Evolutionary conservation across 2,329 filamentous ascomycete species (phyloP).

Genomic region (Ophiostoma australiae): DNA sequence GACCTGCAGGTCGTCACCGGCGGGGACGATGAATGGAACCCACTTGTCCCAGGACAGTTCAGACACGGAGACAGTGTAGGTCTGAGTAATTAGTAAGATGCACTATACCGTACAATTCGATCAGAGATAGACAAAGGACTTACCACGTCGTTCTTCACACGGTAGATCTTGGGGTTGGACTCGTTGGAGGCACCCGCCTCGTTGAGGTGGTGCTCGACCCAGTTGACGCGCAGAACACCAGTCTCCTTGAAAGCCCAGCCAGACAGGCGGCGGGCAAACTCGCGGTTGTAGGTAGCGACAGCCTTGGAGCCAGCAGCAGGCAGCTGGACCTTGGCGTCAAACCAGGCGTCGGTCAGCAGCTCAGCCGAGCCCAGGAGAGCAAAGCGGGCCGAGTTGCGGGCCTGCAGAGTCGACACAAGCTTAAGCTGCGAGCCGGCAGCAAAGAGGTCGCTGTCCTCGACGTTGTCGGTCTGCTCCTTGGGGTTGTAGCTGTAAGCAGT

Average conservation of each 20-base stretch:
- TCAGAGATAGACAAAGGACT: conserved; percentile 39
- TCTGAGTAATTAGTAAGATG: conserved; percentile 43
- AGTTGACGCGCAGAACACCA: conserved; percentile 80
- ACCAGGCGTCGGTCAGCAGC: conserved; percentile 84
- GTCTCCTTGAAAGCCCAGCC: conserved; percentile 96
- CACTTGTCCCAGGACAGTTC: conserved; percentile 75
- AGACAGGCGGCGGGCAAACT: conserved; percentile 79
- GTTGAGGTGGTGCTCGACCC: conserved; percentile 70
- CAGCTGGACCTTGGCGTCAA: conserved; percentile 71
- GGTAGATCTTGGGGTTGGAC: conserved; percentile 82
- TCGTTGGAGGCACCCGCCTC: conserved; percentile 51
- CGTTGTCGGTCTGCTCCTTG: conserved; percentile 68
- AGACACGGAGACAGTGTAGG: conserved; percentile 82
- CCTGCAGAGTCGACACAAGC: conserved; percentile 81
- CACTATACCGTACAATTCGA: not conserved
- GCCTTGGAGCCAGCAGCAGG: conserved; percentile 43
- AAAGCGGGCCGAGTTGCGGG: conserved; percentile 87
- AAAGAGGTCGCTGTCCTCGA: conserved; percentile 67
- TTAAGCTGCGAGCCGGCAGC: conserved; percentile 77
- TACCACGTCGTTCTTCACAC: conserved; percentile 95
- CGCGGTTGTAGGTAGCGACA: conserved; percentile 68
- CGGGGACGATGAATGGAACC: conserved; percentile 65
- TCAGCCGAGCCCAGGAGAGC: conserved; percentile 81
- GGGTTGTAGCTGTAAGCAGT: conserved; percentile 93
- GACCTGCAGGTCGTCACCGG: conserved; percentile 74